phyloP scores from a whole-genome alignment of 306 rosid genomes.

The Lithocarpus polystachyus region DNA sequence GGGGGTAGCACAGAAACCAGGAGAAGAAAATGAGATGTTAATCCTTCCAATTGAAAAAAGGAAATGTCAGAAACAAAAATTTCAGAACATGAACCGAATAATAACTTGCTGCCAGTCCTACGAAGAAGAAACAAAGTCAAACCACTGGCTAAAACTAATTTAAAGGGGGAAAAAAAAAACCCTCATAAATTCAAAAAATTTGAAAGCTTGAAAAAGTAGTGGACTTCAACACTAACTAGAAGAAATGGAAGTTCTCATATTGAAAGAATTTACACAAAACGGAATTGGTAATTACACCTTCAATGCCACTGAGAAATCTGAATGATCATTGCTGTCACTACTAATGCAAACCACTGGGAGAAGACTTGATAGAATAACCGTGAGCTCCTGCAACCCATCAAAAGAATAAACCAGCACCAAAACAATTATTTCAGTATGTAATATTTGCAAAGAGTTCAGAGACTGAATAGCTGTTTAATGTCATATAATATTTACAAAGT shows the following conservation, averaged over 20 bases:
- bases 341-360: conserved; percentile 73
- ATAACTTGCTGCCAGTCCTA: not conserved
- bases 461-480: too few species aligned
- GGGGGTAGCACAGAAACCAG: not conserved
- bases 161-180: not conserved
- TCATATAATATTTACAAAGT: not conserved
- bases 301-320: conserved; percentile 78
- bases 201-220: conserved; percentile 9
- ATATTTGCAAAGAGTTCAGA: not conserved
- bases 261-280: conserved; percentile 20
- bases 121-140: conserved; percentile 11
- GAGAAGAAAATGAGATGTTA: not conserved
- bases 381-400: conserved; percentile 65
- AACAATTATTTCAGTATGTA: not conserved
- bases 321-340: conserved; percentile 68
- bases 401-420: conserved; percentile 8
- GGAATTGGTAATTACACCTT: conserved; percentile 49
- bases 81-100: not conserved
- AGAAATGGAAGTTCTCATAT: conserved; percentile 7
- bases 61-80: not conserved
- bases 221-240: conserved; percentile 7
- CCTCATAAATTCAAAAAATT: conserved; percentile 24
- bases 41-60: conserved; percentile 17
- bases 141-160: not conserved
- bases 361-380: conserved; percentile 65